phyloP scores from a whole-genome alignment of 139 green algal species.

The Micractinium sp. region DNA sequence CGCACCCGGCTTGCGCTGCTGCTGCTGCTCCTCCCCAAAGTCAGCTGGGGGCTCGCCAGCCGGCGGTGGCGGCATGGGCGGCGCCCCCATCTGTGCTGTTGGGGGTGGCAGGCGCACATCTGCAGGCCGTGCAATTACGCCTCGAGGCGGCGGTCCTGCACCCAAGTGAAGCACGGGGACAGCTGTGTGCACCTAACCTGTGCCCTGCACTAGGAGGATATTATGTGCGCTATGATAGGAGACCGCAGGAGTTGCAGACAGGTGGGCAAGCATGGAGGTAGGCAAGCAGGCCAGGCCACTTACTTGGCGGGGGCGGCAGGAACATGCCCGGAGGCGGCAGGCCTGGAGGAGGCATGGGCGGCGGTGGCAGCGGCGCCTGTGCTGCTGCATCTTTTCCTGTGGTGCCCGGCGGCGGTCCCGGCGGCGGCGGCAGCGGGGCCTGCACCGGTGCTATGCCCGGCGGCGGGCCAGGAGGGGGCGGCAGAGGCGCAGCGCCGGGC shows the following conservation, averaged over 20 bases:
- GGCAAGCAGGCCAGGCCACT: not conserved
- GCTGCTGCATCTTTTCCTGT: not conserved
- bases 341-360: conserved; percentile 44
- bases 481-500: conserved; percentile 30
- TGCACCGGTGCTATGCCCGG: conserved; percentile 1
- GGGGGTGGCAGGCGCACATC: not conserved
- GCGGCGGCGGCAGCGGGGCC: conserved; percentile 46
- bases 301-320: conserved; percentile 28
- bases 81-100: not conserved
- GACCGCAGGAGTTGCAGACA: not conserved
- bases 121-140: conserved; percentile 16
- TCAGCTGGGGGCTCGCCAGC: not conserved
- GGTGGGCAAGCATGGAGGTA: not conserved
- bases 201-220: not conserved
- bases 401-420: conserved; percentile 42
- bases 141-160: conserved; percentile 14
- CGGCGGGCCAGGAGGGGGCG: conserved; percentile 37
- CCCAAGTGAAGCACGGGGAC: not conserved
- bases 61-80: not conserved
- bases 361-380: not conserved
- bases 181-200: too few relatives aligned
- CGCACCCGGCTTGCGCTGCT: not conserved
- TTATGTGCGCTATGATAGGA: not conserved
- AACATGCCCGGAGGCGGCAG: conserved; percentile 42
- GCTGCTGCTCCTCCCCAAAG: not conserved